Evolutionary conservation across 108 stramenopile species (phyloP).

Genomic region (Pseudonitzschia delicatissima): DNA sequence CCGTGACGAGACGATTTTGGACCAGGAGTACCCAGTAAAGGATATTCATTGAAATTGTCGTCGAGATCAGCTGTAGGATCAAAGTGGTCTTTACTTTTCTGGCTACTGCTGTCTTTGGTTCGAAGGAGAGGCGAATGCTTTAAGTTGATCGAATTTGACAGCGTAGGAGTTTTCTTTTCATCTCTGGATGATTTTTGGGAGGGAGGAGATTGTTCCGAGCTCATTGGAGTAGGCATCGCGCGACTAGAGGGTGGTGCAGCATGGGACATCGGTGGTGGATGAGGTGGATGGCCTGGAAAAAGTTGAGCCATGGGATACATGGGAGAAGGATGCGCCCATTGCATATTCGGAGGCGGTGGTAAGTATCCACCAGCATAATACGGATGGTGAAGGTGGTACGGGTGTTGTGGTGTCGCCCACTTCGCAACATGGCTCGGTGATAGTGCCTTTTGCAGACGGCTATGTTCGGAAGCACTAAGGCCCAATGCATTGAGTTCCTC

Average conservation of each 20-base stretch:
- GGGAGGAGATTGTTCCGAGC: constrained; percentile 19
- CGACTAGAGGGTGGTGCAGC: background rate
- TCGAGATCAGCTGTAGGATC: background rate
- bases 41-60: background rate
- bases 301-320: constrained; percentile 8
- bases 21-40: constrained; percentile 16
- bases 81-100: constrained; percentile 2
- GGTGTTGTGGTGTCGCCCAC: constrained; percentile 12
- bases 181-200: background rate
- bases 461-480: constrained; percentile 48
- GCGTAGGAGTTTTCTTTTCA: background rate
- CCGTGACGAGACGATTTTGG: background rate
- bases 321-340: constrained; percentile 20
- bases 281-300: background rate
- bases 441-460: constrained; percentile 1
- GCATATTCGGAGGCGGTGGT: constrained; percentile 18
- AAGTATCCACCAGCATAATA: background rate
- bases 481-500: constrained; percentile 54
- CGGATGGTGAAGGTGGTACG: background rate
- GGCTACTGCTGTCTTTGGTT: background rate
- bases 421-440: background rate
- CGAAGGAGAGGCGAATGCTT: constrained; percentile 13
- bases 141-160: constrained; percentile 3
- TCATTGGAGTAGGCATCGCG: background rate
- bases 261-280: background rate